A percentile compares a stretch with the other conserved stretches of the same genome.
Conservation (phyloP, 768 basidiomycete genomes). For the Boletus fagicola region DNA sequence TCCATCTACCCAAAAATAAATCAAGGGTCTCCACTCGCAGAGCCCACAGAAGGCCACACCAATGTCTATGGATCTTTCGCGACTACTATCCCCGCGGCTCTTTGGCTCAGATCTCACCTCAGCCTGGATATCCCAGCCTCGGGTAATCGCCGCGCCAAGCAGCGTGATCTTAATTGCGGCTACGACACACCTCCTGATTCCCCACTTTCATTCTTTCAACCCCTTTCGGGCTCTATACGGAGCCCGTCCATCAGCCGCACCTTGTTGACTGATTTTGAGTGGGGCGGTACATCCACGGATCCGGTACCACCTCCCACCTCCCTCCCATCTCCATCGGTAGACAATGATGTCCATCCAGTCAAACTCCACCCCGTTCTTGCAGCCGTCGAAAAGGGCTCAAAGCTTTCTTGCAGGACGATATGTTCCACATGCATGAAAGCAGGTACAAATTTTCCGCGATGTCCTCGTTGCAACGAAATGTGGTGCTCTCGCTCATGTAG, state of each 20-base stretch:
- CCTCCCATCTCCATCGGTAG: slow-evolving; percentile 20
- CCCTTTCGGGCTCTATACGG: slow-evolving; percentile 15
- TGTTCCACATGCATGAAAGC: slow-evolving; percentile 55
- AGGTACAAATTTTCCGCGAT: slow-evolving; percentile 60
- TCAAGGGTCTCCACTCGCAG: slow-evolving; percentile 23
- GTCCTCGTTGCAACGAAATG: slow-evolving; percentile 53
- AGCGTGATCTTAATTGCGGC: slow-evolving; percentile 5
- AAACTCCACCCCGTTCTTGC: slow-evolving; percentile 46
- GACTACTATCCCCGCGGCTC: slow-evolving; percentile 35
- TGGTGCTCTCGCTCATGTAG: slow-evolving; percentile 69
- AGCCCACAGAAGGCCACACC: slow-evolving; percentile 23
- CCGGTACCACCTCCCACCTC: slow-evolving; percentile 6
- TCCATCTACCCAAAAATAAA: slow-evolving; percentile 25
- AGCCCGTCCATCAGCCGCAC: slow-evolving; percentile 47
- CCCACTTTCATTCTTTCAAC: slow-evolving; percentile 23
- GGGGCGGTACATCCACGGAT: slow-evolving; percentile 11
- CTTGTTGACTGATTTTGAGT: slow-evolving; percentile 28
- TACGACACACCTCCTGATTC: slow-evolving; percentile 32
- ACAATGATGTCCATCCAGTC: slow-evolving; percentile 5
- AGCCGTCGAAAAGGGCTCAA: slow-evolving; percentile 51
- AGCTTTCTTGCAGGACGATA: slow-evolving; percentile 39
- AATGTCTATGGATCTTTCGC: slow-evolving; percentile 41
- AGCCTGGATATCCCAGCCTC: slow-evolving; percentile 17
- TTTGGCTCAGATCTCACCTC: slow-evolving; percentile 28
- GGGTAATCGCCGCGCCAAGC: slow-evolving; percentile 6